Evolutionary conservation across 768 basidiomycete genomes (phyloP), one percentile per base, ranked within the genome.

Genomic region (Brasilioporus rufonigricans): DNA sequence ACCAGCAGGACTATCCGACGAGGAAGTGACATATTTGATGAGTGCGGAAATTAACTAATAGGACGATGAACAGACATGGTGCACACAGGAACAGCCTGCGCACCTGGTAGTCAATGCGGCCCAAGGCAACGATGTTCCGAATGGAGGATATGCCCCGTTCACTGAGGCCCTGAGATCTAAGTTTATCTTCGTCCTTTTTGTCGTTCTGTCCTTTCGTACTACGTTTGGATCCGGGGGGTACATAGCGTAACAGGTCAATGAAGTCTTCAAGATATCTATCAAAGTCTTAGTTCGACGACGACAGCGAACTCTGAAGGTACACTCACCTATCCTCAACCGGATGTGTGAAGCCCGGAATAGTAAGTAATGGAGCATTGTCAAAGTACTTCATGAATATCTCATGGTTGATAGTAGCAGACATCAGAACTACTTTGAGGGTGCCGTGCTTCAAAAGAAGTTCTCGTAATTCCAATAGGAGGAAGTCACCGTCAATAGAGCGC

Each of bases 391-490:
- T 75, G 61, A 93, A 94, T n/a, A 78, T 82, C 58, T 90, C 79
- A 56, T 93, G 91, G 63, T 97, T 95, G 70, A 96, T 95, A 0
- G 95, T 98, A 5, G 95, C 95, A 31, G 90, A 93, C 93, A 97
- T 97, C 44, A 96, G 78, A 21, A 95, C 73, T 21, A 98, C 78
- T 67, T 90, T 94, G 61, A 97, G 78, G 2, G 69, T 79, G 21
- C 76, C 71, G 62, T 92, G 86, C 19, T 67, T 76, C 56, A 74
- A 74, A 43, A 96, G 69, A 14, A 97, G 73, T 61, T 92, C 88
- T 55, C 86, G 84, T 24, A 97, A 75, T 65, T 95, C 87, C 6
- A 96, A 80, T 2, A 98, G 77, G 41, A 98, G 74, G 61, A 98
- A 87, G 68, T 98, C 95, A 21, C 90, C 85, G 63, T 96, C 94